Base-by-base conservation (phyloP, 192 early-diverging fungal species). In the Coemansia sp. region DNA sequence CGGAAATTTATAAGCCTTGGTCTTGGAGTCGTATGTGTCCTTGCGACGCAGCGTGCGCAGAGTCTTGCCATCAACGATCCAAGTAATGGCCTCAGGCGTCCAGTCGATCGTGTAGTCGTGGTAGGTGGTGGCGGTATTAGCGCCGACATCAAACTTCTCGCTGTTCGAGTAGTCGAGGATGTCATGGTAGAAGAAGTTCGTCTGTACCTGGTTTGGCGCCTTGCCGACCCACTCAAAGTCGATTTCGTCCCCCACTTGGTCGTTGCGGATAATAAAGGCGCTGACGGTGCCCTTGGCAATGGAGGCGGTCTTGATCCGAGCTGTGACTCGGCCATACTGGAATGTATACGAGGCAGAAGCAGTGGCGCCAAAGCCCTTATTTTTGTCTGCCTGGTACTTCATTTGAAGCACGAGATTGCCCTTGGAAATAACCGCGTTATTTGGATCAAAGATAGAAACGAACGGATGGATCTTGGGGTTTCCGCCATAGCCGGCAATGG, bases 211-310 rank as follows among this genome's bases (percentile, higher is more conserved):
- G 27, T 58, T 76, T n/a, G 82, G 77, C 20, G 83, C 32, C 31
- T 77, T 70, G 19, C 90, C 90, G 27, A 91, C 86, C 81, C 83
- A 89, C 67, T 89, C 87, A 69, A 85, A 88, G 67, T 91, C 90
- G 38, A 91, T 86, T 53, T 91, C 90, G 62, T 91, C 88, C 27
- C 86, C 86, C 40, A 56, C 64, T 51, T 73, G 65, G 46, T 79
- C 73, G 60, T 67, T 77, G 53, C 77, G 76, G 46, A 84, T 73
- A 37, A 90, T 86, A 42, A 88, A 88, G 0, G 86, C 79, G 14
- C 86, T 83, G 17, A 90, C 86, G 14, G 86, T 85, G 29, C 87
- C 87, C 20, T 65, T 76, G 14, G 85, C 82, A 0, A 65, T 73
- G 0, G 84, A 76, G 9, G 79, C 89, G 1, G 86, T 80, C 67